Evolutionary conservation across 2,329 filamentous ascomycete genomes (phyloP).

Genomic region (Plenodomus lindquistii): DNA sequence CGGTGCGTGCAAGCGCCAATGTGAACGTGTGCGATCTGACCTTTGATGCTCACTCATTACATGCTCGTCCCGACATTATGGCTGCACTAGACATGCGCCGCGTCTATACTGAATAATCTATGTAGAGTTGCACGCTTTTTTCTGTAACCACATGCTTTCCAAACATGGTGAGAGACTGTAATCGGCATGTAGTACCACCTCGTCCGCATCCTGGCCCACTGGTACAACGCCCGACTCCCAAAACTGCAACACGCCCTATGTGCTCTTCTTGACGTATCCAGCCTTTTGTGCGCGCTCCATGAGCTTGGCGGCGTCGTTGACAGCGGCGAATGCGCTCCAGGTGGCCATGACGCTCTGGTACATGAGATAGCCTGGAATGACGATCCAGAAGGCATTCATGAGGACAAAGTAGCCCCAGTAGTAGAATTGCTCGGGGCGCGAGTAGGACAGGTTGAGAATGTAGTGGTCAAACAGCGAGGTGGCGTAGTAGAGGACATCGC

Average conservation of each 20-base stretch:
- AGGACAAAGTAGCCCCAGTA: constrained; percentile 69
- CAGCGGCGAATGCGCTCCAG: constrained; percentile 39
- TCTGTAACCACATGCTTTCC: no score
- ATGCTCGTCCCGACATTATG: no score
- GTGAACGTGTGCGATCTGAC: no score
- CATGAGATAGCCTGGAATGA: constrained; percentile 55
- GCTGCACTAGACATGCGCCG: no score
- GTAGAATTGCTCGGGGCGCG: constrained; percentile 65
- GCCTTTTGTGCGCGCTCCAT: constrained; percentile 31
- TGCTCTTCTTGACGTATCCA: constrained; percentile 37
- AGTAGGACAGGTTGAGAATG: constrained; percentile 58
- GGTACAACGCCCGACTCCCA: neutral
- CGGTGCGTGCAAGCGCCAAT: no score
- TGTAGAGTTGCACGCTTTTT: no score
- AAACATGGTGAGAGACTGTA: no score
- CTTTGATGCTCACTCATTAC: no score
- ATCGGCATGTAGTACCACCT: no score
- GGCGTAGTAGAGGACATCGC: constrained; percentile 66
- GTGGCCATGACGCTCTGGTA: constrained; percentile 39
- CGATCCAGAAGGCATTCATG: constrained; percentile 70
- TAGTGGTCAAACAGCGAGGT: constrained; percentile 66
- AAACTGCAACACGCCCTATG: constrained; percentile 14
- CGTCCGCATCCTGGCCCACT: neutral
- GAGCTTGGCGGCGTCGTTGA: constrained; percentile 41
- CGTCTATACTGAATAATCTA: no score